Evolutionary conservation across 345 rosid genomes (phyloP).

Genomic region (Citrus hindsii): DNA sequence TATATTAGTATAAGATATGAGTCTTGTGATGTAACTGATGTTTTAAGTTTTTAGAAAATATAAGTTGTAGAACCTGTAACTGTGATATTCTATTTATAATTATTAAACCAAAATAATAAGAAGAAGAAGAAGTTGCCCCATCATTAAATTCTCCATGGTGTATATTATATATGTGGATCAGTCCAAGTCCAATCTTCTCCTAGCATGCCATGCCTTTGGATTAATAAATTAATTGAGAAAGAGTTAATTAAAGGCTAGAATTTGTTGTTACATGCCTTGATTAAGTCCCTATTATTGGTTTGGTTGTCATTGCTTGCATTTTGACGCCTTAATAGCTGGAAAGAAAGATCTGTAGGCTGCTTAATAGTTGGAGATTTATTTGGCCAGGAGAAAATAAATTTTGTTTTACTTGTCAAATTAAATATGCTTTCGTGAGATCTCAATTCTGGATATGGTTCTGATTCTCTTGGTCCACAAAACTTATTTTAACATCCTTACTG

Average conservation of each 20-base stretch:
- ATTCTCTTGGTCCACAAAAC: constrained; percentile 9
- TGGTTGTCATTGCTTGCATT: not conserved
- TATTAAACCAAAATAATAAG: not conserved
- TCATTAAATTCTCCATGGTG: not conserved
- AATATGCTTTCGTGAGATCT: constrained; percentile 1
- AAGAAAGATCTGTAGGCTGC: not conserved
- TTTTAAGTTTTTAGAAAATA: not conserved
- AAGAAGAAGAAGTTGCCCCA: not conserved
- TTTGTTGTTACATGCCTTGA: not conserved
- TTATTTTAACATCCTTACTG: constrained; percentile 6
- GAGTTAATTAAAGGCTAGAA: not conserved
- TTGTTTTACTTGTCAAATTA: constrained; percentile 2
- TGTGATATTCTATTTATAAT: too few relatives aligned
- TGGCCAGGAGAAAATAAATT: not conserved
- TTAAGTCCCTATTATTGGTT: not conserved
- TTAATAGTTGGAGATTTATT: constrained; percentile 5
- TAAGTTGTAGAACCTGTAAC: not conserved
- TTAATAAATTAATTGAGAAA: not conserved
- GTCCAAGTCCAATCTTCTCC: not conserved
- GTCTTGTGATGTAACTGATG: not conserved
- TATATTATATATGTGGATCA: not conserved
- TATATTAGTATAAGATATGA: not conserved
- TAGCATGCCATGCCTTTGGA: too few relatives aligned
- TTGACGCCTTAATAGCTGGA: not conserved
- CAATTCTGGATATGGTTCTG: constrained; percentile 13